These are phyloP conservation scores for Dillenia suffruticosa DNA, from an alignment of 164 flowering plant genomes.

Conservation along the genomic window DNA sequence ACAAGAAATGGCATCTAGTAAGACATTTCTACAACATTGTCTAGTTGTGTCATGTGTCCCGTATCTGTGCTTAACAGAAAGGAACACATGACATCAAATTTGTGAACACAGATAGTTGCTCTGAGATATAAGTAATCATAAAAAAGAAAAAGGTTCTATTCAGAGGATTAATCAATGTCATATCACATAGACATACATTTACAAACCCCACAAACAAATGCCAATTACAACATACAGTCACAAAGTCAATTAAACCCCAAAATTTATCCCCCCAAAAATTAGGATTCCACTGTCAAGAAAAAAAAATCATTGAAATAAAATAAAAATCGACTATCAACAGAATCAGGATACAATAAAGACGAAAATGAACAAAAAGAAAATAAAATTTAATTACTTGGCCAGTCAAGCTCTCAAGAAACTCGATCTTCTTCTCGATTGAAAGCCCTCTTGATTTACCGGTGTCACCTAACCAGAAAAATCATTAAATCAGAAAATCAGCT, in stretches of 20 bases:
- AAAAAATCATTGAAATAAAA: neutral
- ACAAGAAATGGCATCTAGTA: too few relatives aligned
- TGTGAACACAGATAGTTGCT: neutral
- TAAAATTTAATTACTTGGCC: slow-evolving; percentile 15
- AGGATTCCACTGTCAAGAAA: too few relatives aligned
- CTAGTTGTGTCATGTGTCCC: too few relatives aligned
- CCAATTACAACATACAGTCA: neutral
- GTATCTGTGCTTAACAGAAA: too few relatives aligned
- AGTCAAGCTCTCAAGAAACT: slow-evolving; percentile 62
- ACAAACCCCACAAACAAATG: neutral
- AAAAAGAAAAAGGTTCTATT: neutral
- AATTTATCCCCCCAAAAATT: slow-evolving; percentile 9
- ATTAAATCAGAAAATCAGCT: neutral
- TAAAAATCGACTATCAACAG: too few relatives aligned
- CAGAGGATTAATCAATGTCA: neutral
- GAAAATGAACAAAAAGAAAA: neutral
- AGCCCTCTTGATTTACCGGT: slow-evolving; percentile 36
- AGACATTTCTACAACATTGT: too few relatives aligned
- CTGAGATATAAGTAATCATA: too few relatives aligned
- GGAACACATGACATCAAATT: neutral
- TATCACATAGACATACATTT: neutral
- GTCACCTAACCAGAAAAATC: slow-evolving; percentile 21
- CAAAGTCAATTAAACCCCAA: neutral
- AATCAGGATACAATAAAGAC: neutral
- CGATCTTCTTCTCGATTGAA: slow-evolving; percentile 77